Percentiles rank a stretch among this genome's conserved stretches.
These are phyloP conservation scores for Sporothrix euskadiensis DNA, from an alignment of 2,329 filamentous ascomycete species.

Conservation along the genomic window DNA sequence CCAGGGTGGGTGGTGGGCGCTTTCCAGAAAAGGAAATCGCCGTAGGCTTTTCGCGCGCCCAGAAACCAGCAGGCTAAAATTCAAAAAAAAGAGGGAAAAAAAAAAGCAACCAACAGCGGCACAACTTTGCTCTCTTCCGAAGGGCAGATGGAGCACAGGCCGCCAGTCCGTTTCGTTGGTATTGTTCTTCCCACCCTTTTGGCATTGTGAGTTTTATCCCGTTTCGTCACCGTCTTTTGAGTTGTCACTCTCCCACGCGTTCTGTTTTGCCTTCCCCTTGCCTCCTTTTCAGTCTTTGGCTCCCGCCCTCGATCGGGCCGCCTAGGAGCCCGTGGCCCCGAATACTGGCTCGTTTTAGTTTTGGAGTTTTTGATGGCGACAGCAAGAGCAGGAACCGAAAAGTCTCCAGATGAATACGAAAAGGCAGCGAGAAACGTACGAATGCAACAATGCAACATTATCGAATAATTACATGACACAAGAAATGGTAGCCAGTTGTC, in stretches of 20 bases:
- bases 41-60: neutral
- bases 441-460: neutral
- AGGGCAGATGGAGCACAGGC: neutral
- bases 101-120: neutral
- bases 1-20: neutral
- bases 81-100: neutral
- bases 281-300: neutral
- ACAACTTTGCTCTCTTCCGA: neutral
- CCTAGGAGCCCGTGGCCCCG: neutral
- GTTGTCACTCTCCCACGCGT: neutral
- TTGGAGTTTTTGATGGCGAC: neutral
- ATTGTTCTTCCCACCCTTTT: neutral
- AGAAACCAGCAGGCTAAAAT: neutral
- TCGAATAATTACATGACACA: neutral
- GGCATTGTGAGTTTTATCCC: neutral
- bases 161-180: neutral
- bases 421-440: neutral
- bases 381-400: neutral
- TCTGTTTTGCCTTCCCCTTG: neutral
- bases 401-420: neutral
- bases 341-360: neutral
- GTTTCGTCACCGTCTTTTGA: neutral
- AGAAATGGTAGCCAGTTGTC: neutral
- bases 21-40: slow-evolving; percentile 9
- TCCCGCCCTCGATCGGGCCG: neutral